These are phyloP conservation scores for Hirsutella minnesotensis DNA, from an alignment of 2,329 filamentous ascomycete genomes.

Conservation along the genomic window DNA sequence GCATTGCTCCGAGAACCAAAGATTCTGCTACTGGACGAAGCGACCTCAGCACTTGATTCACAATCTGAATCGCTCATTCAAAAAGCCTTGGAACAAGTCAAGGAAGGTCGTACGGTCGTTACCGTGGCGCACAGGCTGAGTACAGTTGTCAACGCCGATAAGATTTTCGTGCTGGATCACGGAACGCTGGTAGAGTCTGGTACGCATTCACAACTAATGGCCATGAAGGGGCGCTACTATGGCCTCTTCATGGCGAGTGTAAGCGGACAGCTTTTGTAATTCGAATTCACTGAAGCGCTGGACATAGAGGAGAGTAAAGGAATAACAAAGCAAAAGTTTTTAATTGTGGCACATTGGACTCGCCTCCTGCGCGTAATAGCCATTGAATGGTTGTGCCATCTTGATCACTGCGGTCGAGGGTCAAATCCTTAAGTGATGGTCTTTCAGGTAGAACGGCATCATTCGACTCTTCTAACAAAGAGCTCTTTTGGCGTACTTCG, in stretches of 20 bases:
- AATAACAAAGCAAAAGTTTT: too few relatives aligned
- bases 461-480: too few relatives aligned
- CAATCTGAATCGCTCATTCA: conserved; percentile 32
- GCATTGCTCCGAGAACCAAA: conserved; percentile 37
- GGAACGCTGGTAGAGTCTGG: conserved; percentile 30
- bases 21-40: conserved; percentile 44
- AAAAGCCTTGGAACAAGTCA: conserved; percentile 5
- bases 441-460: too few relatives aligned
- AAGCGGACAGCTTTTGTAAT: not conserved
- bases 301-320: too few relatives aligned
- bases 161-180: conserved; percentile 29
- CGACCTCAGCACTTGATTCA: conserved; percentile 42
- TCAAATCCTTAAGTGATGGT: too few relatives aligned
- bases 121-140: conserved; percentile 6
- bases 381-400: too few relatives aligned
- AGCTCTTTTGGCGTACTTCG: too few relatives aligned
- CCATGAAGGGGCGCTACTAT: not conserved
- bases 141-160: conserved; percentile 5
- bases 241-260: not conserved
- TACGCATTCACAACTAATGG: conserved; percentile 13
- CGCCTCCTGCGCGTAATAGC: too few relatives aligned
- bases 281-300: too few relatives aligned
- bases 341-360: too few relatives aligned
- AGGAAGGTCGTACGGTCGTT: conserved; percentile 6
- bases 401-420: too few relatives aligned